Base-by-base conservation (phyloP, 345 rosid genomes). In the Aquilaria sinensis region DNA sequence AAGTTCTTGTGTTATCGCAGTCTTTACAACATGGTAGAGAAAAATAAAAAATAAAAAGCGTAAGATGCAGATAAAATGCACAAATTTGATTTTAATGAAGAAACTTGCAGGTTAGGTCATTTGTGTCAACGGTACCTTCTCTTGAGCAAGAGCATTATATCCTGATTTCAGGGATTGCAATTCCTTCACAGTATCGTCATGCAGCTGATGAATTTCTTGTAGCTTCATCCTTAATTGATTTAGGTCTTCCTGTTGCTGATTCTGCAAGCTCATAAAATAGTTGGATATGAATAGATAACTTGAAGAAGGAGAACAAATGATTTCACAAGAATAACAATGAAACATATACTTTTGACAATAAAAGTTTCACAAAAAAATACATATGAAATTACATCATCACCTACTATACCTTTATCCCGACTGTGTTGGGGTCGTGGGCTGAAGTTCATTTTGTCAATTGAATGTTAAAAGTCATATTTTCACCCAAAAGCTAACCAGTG, bases 141-240 rank as follows among this genome's bases (percentile, higher is more conserved):
- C 86, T 51, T 72, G 68, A 51, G 81, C 77, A 64, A 85, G 71
- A 74, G 70, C 77, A 62, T 77, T 67, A 50, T 74, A 70, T 52
- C 81, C 83, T 43, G 79, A 67, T 81, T 85, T 85, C 78, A 85
- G 73, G 65, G 83, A 74, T 58, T 78, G 84, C 56, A 92, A 81
- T 69, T 89, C 87, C 65, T 68, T 70, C 59, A 67, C 49, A 47
- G 75, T 74, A 47, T 77, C 67, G 49, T 82, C 82, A 62, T 80
- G 80, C 61, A 72, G 80, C 71, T 73, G 78, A 53, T 69, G 60
- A 58, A 74, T 75, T 61, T 83, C 81, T 75, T 81, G 76, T 65
- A 84, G 57, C 74, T 80, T 81, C 61, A 12, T 48, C 70, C 67
- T 70, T 60, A 81, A 78, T 72, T 82, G 75, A 53, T 68, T 75